phyloP scores from a whole-genome alignment of 2,329 filamentous ascomycete species.

The Chalara sp. region DNA sequence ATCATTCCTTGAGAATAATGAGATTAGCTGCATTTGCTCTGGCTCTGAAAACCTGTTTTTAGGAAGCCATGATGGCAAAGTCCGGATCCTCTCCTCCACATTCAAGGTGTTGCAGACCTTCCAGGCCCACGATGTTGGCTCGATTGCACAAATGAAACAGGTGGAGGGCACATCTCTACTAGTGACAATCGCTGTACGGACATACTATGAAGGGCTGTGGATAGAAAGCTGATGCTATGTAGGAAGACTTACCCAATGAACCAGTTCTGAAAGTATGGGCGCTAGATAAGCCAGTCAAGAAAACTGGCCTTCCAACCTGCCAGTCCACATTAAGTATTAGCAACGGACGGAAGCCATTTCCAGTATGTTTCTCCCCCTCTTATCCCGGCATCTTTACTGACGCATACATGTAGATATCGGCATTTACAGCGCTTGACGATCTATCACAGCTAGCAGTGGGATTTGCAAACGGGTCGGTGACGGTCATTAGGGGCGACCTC shows the following conservation, averaged over 20 bases:
- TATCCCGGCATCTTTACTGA: neutral
- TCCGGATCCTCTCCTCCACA: constrained; percentile 78
- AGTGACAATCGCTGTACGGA: constrained; percentile 63
- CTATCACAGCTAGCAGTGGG: constrained; percentile 89
- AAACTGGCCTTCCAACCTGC: constrained; percentile 82
- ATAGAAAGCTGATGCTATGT: constrained; percentile 27
- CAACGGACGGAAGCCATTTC: constrained; percentile 88
- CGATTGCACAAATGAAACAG: constrained; percentile 88
- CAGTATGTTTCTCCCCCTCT: constrained; percentile 44
- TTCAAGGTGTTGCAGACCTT: constrained; percentile 87
- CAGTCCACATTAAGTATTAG: constrained; percentile 79
- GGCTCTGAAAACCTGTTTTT: constrained; percentile 87
- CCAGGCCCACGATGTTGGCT: constrained; percentile 72
- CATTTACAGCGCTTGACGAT: constrained; percentile 81
- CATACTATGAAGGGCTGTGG: neutral
- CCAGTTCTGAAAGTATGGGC: constrained; percentile 97
- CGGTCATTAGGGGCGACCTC: constrained; percentile 85
- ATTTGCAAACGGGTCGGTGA: constrained; percentile 92
- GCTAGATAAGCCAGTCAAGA: constrained; percentile 88
- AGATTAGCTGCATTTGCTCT: constrained; percentile 76
- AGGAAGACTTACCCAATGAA: constrained; percentile 82
- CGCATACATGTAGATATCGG: constrained; percentile 56
- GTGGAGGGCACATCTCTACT: constrained; percentile 80
- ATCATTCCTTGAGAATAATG: constrained; percentile 73
- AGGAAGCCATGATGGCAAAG: constrained; percentile 75